phyloP scores from a whole-genome alignment of 2,329 filamentous ascomycete species.

The Venturia effusa region DNA sequence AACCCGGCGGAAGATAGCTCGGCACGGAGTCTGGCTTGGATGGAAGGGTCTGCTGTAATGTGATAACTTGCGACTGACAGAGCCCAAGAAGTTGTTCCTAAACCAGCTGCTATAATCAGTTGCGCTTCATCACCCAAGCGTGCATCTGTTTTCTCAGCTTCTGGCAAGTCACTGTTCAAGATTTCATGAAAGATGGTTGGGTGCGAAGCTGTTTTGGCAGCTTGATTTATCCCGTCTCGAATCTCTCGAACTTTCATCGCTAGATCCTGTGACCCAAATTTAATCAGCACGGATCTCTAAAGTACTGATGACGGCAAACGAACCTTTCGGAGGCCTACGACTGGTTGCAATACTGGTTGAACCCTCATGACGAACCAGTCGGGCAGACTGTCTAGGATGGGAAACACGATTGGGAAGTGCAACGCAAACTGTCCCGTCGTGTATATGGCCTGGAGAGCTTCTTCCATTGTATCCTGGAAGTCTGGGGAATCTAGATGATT shows the following conservation, averaged over 20 bases:
- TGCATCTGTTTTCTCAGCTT: conserved; percentile 7
- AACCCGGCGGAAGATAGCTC: not conserved
- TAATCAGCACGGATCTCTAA: too few species aligned
- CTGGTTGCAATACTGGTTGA: not conserved
- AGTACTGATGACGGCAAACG: too few species aligned
- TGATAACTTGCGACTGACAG: conserved; percentile 6
- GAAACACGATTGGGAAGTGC: conserved; percentile 6
- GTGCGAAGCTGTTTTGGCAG: not conserved
- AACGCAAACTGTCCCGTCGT: too few species aligned
- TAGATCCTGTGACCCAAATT: not conserved
- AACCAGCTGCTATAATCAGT: too few species aligned
- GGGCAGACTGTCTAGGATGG: conserved; percentile 6
- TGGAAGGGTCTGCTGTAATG: not conserved
- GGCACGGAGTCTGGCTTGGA: not conserved
- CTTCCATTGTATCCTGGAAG: conserved; percentile 11
- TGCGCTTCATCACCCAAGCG: too few species aligned
- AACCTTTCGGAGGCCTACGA: too few species aligned
- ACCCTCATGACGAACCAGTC: conserved; percentile 8
- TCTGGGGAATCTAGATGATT: conserved; percentile 14
- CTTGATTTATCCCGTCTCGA: conserved; percentile 2
- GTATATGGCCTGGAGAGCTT: conserved; percentile 15
- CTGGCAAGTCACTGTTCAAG: conserved; percentile 7
- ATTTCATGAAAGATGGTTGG: conserved; percentile 12
- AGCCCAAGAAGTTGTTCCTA: too few species aligned
- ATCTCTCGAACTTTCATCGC: not conserved